phyloP scores from a whole-genome alignment of 108 stramenopile species.

The Cyclotella kingstonii region DNA sequence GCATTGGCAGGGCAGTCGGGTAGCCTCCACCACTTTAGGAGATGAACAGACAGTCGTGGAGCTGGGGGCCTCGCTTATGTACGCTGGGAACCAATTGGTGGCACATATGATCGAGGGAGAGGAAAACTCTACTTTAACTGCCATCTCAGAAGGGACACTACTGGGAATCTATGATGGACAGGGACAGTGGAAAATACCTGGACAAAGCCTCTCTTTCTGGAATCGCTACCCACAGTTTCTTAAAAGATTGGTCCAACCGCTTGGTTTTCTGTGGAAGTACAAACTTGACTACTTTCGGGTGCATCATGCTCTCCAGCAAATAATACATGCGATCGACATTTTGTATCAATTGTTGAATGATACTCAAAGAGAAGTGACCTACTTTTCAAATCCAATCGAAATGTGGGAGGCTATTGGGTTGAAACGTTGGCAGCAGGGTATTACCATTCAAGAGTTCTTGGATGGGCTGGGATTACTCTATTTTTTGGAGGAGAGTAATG shows the following conservation, averaged over 20 bases:
- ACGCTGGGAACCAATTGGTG: conserved; percentile 52
- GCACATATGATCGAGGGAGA: conserved; percentile 48
- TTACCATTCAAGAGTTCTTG: conserved; percentile 60
- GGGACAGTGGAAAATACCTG: conserved; percentile 20
- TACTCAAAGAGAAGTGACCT: conserved; percentile 44
- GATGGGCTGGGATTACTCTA: conserved; percentile 45
- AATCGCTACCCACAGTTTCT: conserved; percentile 20
- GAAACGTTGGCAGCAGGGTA: conserved; percentile 1
- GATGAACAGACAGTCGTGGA: conserved; percentile 74
- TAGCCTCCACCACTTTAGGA: conserved; percentile 39
- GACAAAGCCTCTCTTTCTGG: conserved; percentile 5
- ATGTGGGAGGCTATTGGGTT: conserved; percentile 64
- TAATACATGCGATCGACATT: conserved; percentile 45
- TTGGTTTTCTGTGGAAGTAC: conserved; percentile 37
- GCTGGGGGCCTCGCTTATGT: conserved; percentile 67
- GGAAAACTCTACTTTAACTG: conserved; percentile 29
- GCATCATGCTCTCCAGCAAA: conserved; percentile 29
- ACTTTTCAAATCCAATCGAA: conserved; percentile 65
- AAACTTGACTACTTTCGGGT: conserved; percentile 38
- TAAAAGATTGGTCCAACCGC: not conserved
- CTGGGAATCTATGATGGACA: conserved; percentile 53
- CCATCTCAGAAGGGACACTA: conserved; percentile 21
- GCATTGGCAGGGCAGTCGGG: conserved; percentile 62
- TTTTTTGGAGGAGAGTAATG: not conserved
- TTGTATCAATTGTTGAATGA: conserved; percentile 47